These are phyloP conservation scores for Canna indica DNA, from an alignment of 176 grass and related monocot genomes.

Conservation along the genomic window DNA sequence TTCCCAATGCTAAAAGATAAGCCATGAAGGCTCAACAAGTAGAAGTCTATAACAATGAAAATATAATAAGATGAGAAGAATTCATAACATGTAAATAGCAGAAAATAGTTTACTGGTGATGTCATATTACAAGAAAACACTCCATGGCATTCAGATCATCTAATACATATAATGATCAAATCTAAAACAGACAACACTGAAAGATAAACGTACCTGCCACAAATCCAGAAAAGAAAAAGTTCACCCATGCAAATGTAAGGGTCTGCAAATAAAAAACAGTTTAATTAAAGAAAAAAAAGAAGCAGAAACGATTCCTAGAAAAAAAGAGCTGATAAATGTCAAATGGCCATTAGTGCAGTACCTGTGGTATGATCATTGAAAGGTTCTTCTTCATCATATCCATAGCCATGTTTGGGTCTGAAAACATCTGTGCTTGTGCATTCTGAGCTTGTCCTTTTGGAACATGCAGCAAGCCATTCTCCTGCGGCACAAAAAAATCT, in stretches of 20 bases:
- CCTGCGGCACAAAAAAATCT: conserved; percentile 32
- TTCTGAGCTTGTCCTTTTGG: conserved; percentile 87
- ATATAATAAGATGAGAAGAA: background rate
- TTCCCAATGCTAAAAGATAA: background rate
- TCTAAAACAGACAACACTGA: background rate
- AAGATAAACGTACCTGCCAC: conserved; percentile 60
- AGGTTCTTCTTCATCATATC: conserved; percentile 99
- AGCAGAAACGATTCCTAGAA: background rate
- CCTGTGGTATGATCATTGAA: conserved; percentile 99
- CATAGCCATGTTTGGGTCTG: conserved; percentile 99
- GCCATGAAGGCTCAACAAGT: background rate
- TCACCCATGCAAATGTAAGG: conserved; percentile 99
- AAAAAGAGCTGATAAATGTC: background rate
- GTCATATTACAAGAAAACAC: too few species aligned
- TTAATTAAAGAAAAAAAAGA: conserved; percentile 3
- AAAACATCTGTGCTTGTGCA: conserved; percentile 97
- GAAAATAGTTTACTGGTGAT: too few species aligned
- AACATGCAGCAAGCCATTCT: conserved; percentile 82
- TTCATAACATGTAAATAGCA: background rate
- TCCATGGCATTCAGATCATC: too few species aligned
- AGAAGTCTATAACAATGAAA: background rate
- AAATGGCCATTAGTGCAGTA: background rate
- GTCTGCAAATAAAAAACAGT: conserved; percentile 42
- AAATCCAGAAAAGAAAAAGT: conserved; percentile 99
- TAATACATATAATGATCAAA: too few species aligned